Evolutionary conservation across 192 early-diverging fungal genomes (phyloP), one percentile per base, ranked within the genome.

Genomic region (Coemansia sp.): DNA sequence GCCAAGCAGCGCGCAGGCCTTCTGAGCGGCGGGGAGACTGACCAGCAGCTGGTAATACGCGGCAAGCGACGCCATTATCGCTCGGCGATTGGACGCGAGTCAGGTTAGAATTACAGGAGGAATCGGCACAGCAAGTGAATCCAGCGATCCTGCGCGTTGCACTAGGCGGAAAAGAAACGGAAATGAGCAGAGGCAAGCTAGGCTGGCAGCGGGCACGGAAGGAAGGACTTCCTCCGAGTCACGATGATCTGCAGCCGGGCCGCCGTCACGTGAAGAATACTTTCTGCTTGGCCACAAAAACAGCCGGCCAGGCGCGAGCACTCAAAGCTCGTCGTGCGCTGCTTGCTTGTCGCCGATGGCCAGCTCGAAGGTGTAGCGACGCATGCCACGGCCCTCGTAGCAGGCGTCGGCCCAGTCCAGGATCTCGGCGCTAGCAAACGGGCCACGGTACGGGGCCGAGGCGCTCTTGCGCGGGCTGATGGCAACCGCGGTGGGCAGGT

Each of bases 371-470:
- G 48, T 39, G 67, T 73, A 77, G 14, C 62, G 70, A 22, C 58
- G 59, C 46, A 72, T 38, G 33, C 47, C 29, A 59, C 44, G 45
- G 56, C 64, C 64, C 18, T 46, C 25, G 27, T 58, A 58, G 41
- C 51, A 58, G 0, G n/a, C 64, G 7, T 77, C 66, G 14, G 83
- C 59, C 81, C 82, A 87, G 10, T 56, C 67, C 36, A 73, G 61
- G 17, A 88, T 70, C 12, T 65, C 68, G n/a, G 71, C 47, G 18
- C 70, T 60, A 35, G 79, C 74, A 65, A 80, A 85, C 0, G 73
- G 54, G 7, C 86, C 86, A 32, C 80, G 43, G 49, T 78, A 83
- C 5, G 80, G 78, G 11, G 78, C 64, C 40, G 71, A 81, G 2
- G 78, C 65, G 47, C 78, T 76, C 51, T 77, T 81, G 25, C 57